phyloP scores from a whole-genome alignment of 305 asterid species.

The Solanum hybrid region DNA sequence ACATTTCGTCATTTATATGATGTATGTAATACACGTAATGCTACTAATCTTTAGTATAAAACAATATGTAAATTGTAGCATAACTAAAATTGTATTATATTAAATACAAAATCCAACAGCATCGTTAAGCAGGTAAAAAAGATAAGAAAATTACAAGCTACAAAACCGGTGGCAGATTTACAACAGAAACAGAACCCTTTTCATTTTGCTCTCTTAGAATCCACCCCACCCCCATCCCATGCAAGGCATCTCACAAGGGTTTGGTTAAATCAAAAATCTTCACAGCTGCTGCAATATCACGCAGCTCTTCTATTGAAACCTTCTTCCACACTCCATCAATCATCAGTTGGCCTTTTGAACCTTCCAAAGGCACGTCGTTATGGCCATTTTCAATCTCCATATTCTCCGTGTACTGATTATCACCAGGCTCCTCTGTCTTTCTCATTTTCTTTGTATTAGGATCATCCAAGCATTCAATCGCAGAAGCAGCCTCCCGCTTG shows the following conservation, averaged over 20 bases:
- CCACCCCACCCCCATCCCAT: neutral
- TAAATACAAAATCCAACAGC: neutral
- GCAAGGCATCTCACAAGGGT: neutral
- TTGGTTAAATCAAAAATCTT: constrained; percentile 35
- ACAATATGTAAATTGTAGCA: neutral
- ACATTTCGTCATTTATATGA: neutral
- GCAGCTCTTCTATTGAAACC: constrained; percentile 42
- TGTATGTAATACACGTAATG: neutral
- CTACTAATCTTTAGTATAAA: neutral
- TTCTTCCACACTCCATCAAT: constrained; percentile 62
- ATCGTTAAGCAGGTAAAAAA: neutral
- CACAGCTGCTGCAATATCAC: constrained; percentile 46
- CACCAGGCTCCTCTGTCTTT: constrained; percentile 16
- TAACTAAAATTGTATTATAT: neutral
- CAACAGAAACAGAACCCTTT: neutral
- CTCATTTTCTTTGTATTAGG: constrained; percentile 21
- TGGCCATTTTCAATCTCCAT: neutral
- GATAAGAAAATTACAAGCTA: neutral
- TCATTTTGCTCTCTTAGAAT: neutral
- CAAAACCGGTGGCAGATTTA: neutral
- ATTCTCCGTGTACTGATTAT: constrained; percentile 4
- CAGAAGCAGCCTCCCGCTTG: constrained; percentile 45
- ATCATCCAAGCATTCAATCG: constrained; percentile 21
- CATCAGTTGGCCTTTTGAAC: constrained; percentile 42
- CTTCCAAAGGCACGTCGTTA: constrained; percentile 2